Percentiles rank a stretch among this genome's conserved stretches.
Conservation (phyloP, 2,329 filamentous ascomycete species). For the Cryphonectria carpinicola region DNA sequence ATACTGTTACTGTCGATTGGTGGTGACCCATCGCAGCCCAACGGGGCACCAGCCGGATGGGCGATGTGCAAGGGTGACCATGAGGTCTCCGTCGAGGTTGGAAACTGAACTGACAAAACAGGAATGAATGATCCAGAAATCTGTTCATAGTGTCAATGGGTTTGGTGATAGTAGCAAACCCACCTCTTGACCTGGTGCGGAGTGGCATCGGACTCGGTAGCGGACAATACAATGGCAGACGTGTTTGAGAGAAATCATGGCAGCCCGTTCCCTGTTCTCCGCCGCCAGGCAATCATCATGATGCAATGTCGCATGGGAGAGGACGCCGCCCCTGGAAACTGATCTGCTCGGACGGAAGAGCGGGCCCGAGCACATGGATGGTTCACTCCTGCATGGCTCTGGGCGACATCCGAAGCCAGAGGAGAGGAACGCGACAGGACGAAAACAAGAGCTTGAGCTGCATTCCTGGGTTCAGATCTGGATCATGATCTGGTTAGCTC, state of each 20-base stretch:
- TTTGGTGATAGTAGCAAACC: not conserved
- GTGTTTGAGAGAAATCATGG: not conserved
- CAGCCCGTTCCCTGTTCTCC: not conserved
- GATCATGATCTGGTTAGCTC: slow-evolving; percentile 12
- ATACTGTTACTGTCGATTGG: not conserved
- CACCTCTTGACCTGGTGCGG: not conserved
- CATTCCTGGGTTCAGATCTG: not conserved
- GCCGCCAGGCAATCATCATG: slow-evolving; percentile 3
- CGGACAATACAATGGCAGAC: not conserved
- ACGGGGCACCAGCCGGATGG: not conserved
- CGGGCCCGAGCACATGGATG: slow-evolving; percentile 17
- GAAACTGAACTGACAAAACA: not conserved
- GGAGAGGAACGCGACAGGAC: not conserved
- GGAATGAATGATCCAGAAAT: not conserved
- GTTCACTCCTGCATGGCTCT: slow-evolving; percentile 9
- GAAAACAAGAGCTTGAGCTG: not conserved
- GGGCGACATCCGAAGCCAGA: slow-evolving; percentile 10
- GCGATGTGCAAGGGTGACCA: not conserved
- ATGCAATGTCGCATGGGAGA: slow-evolving; percentile 18
- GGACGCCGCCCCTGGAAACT: not conserved
- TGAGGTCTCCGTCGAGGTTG: not conserved
- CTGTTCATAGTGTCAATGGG: not conserved
- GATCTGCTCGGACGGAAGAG: slow-evolving; percentile 11
- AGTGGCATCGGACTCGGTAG: not conserved
- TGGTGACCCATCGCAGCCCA: not conserved